Evolutionary conservation across 768 basidiomycete genomes (phyloP).

Genomic region (Suillus brevipes): DNA sequence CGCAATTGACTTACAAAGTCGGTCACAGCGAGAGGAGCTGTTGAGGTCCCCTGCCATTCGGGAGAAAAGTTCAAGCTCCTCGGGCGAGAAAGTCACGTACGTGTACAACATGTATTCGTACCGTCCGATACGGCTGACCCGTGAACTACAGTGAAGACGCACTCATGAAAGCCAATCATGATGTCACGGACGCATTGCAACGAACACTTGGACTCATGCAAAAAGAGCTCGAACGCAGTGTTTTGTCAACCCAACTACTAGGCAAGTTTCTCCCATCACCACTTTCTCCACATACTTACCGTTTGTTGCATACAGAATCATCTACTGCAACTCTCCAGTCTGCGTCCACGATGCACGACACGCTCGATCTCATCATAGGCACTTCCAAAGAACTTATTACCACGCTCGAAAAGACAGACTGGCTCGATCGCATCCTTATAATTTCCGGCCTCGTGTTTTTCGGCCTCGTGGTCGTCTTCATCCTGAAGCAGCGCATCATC

Average conservation of each 20-base stretch:
- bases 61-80: constrained; percentile 40
- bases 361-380: constrained; percentile 65
- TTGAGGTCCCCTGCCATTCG: constrained; percentile 49
- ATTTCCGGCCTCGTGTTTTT: constrained; percentile 82
- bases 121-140: constrained; percentile 3
- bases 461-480: constrained; percentile 77
- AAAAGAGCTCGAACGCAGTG: constrained; percentile 86
- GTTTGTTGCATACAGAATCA: constrained; percentile 47
- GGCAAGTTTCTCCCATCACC: constrained; percentile 43
- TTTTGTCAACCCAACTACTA: constrained; percentile 82
- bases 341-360: constrained; percentile 76
- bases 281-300: background rate
- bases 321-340: constrained; percentile 77
- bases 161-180: constrained; percentile 84
- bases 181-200: constrained; percentile 86
- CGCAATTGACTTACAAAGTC: constrained; percentile 59
- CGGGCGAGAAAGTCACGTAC: constrained; percentile 63
- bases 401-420: constrained; percentile 86
- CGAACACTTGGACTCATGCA: constrained; percentile 88
- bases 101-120: constrained; percentile 27
- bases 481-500: constrained; percentile 84
- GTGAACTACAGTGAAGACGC: constrained; percentile 65
- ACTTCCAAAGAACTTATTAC: constrained; percentile 86
- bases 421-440: constrained; percentile 88
- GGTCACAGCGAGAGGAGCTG: constrained; percentile 69